A percentile compares a stretch with the other conserved stretches of the same genome.
These are phyloP conservation scores for Rhizopogon rudus DNA, from an alignment of 768 basidiomycete genomes.

Conservation along the genomic window DNA sequence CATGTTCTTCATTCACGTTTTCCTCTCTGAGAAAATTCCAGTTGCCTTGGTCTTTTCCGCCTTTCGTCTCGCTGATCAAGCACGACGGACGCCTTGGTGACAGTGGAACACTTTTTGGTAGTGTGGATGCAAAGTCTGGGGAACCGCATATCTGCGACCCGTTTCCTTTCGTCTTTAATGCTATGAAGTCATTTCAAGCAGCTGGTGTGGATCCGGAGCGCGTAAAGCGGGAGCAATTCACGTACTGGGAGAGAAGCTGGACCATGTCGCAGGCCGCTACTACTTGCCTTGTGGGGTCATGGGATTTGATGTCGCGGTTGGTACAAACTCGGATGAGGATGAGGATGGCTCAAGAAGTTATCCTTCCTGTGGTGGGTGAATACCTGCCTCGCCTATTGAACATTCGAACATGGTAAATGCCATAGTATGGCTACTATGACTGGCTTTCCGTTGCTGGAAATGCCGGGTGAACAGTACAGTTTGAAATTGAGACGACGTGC, in stretches of 20 bases:
- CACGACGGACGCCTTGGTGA: slow-evolving; percentile 17
- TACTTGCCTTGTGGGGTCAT: too few relatives aligned
- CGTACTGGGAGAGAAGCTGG: slow-evolving; percentile 9
- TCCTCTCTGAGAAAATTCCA: slow-evolving; percentile 2
- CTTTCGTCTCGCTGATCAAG: slow-evolving; percentile 6
- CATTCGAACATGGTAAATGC: too few relatives aligned
- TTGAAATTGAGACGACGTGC: too few relatives aligned
- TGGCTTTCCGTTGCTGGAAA: too few relatives aligned
- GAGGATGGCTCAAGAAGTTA: too few relatives aligned
- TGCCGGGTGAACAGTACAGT: too few relatives aligned
- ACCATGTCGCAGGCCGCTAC: too few relatives aligned
- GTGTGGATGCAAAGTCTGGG: slow-evolving; percentile 10
- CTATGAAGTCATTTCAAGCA: slow-evolving; percentile 15
- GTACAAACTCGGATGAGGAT: too few relatives aligned
- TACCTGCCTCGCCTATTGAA: too few relatives aligned
- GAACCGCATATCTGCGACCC: slow-evolving; percentile 21
- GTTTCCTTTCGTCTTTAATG: slow-evolving; percentile 17
- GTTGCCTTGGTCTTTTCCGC: slow-evolving; percentile 4
- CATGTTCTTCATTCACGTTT: slow-evolving; percentile 14
- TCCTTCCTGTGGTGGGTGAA: too few relatives aligned
- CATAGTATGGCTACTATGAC: too few relatives aligned
- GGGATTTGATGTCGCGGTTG: too few relatives aligned
- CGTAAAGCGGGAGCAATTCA: slow-evolving; percentile 20
- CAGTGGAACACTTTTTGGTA: slow-evolving; percentile 12
- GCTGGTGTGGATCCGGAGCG: slow-evolving; percentile 19